Conservation (phyloP, 164 flowering plant species). For the Vitis rotundifolia region DNA sequence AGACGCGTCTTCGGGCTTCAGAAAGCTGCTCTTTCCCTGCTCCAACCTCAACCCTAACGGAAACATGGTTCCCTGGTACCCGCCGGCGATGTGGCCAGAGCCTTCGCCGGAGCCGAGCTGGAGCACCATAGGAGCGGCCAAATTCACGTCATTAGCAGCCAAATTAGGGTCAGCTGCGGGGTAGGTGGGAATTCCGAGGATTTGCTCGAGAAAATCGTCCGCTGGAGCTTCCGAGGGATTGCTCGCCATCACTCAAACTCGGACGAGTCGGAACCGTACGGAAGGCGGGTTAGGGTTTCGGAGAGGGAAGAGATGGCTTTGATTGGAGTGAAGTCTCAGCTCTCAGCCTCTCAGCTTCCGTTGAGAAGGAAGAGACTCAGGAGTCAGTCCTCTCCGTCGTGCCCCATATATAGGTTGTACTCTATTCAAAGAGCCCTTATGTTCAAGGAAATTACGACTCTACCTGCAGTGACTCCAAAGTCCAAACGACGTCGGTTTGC, state of each 20-base stretch:
- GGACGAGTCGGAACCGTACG: background rate
- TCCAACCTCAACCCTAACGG: conserved; percentile 86
- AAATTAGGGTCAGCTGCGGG: conserved; percentile 35
- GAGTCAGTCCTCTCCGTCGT: too few relatives aligned
- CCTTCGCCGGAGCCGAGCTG: conserved; percentile 72
- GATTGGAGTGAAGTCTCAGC: too few relatives aligned
- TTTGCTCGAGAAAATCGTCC: conserved; percentile 86
- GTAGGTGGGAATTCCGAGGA: conserved; percentile 63
- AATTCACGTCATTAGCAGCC: conserved; percentile 35
- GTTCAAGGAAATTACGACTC: too few relatives aligned
- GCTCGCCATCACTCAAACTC: conserved; percentile 45
- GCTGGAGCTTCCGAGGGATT: conserved; percentile 55
- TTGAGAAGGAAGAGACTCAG: too few relatives aligned
- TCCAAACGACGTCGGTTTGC: too few relatives aligned
- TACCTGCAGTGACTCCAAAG: too few relatives aligned
- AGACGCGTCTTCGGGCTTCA: conserved; percentile 62
- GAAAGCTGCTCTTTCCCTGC: conserved; percentile 60
- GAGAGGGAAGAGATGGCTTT: too few relatives aligned
- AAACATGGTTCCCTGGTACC: conserved; percentile 47
- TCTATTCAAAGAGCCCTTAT: too few relatives aligned
- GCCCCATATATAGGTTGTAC: too few relatives aligned
- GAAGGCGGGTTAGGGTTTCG: too few relatives aligned
- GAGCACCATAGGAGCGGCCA: conserved; percentile 61
- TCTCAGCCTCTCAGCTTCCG: too few relatives aligned
- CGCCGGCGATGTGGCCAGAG: conserved; percentile 30